A percentile compares a stretch with the other conserved stretches of the same genome.
phyloP scores from a whole-genome alignment of 2,329 filamentous ascomycete species.

The Hirsutella thompsonii region DNA sequence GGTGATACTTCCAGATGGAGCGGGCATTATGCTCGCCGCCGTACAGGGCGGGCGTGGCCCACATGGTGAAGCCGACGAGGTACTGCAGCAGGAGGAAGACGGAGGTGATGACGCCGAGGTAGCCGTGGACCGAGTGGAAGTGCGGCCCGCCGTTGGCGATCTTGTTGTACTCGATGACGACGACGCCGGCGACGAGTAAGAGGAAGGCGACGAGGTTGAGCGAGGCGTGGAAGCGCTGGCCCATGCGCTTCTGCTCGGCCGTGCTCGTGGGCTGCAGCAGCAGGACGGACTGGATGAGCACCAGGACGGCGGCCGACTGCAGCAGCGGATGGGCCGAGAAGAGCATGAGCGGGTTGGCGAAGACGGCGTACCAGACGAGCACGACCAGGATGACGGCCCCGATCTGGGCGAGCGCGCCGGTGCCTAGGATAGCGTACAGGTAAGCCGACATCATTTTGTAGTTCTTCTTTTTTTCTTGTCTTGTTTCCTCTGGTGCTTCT shows the following conservation, averaged over 20 bases:
- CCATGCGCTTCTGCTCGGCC: conserved; percentile 54
- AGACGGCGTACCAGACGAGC: conserved; percentile 66
- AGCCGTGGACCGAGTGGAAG: conserved; percentile 71
- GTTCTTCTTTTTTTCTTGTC: too few relatives aligned
- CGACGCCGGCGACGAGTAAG: conserved; percentile 49
- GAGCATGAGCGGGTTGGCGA: conserved; percentile 58
- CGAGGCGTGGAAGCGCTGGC: conserved; percentile 49
- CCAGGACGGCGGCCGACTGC: conserved; percentile 52
- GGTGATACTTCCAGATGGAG: conserved; percentile 81
- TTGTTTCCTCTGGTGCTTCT: too few relatives aligned
- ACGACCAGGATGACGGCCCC: conserved; percentile 64
- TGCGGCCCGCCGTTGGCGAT: conserved; percentile 50
- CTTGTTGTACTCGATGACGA: conserved; percentile 79
- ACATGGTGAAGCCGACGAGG: conserved; percentile 71
- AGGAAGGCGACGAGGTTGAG: conserved; percentile 56
- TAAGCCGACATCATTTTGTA: neutral
- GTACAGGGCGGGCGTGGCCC: conserved; percentile 59
- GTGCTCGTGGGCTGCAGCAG: conserved; percentile 81
- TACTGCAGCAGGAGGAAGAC: conserved; percentile 61
- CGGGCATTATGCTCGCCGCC: conserved; percentile 72
- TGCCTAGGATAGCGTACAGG: conserved; percentile 42
- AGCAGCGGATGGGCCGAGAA: conserved; percentile 83
- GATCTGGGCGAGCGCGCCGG: conserved; percentile 66
- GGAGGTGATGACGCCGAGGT: conserved; percentile 68
- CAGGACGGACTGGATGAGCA: conserved; percentile 68